phyloP scores from a whole-genome alignment of 1,139 yeast genomes.

The Lodderomyces elongisporus region DNA sequence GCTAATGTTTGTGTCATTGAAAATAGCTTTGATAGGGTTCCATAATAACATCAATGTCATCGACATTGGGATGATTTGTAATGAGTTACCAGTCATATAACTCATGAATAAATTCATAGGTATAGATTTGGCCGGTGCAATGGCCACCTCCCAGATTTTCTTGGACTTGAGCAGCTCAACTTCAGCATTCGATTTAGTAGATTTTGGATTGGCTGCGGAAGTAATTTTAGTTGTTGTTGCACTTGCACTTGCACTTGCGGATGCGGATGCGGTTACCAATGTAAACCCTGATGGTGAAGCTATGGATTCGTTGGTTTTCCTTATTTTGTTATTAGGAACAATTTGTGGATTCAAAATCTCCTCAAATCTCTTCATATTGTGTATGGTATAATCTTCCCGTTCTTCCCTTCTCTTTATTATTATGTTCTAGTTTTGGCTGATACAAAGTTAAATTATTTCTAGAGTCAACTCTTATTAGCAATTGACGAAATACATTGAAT shows the following conservation, averaged over 20 bases:
- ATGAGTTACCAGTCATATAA: slow-evolving; percentile 87
- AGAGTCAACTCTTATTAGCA: too few species aligned
- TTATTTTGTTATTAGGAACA: background rate
- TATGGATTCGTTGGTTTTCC: background rate
- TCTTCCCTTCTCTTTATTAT: too few species aligned
- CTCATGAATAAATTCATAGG: slow-evolving; percentile 91
- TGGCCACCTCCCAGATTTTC: slow-evolving; percentile 86
- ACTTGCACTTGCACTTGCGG: slow-evolving; percentile 1
- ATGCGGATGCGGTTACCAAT: background rate
- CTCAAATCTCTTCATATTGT: background rate
- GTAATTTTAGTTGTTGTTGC: background rate
- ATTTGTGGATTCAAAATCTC: slow-evolving; percentile 1
- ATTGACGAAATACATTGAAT: too few species aligned
- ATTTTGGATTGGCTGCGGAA: background rate
- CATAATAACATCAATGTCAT: slow-evolving; percentile 84
- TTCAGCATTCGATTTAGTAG: slow-evolving; percentile 2
- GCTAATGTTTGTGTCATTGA: slow-evolving; percentile 44
- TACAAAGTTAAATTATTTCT: too few species aligned
- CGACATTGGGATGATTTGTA: slow-evolving; percentile 86
- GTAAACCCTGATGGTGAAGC: slow-evolving; percentile 14
- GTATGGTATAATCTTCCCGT: background rate
- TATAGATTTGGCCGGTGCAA: slow-evolving; percentile 75
- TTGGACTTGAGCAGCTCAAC: slow-evolving; percentile 43
- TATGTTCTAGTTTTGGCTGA: too few species aligned
- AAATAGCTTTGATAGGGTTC: slow-evolving; percentile 71